Evolutionary conservation across 2,329 filamentous ascomycete species (phyloP), one percentile per base, ranked within the genome.

Genomic region (Raffaelea ambrosiae): DNA sequence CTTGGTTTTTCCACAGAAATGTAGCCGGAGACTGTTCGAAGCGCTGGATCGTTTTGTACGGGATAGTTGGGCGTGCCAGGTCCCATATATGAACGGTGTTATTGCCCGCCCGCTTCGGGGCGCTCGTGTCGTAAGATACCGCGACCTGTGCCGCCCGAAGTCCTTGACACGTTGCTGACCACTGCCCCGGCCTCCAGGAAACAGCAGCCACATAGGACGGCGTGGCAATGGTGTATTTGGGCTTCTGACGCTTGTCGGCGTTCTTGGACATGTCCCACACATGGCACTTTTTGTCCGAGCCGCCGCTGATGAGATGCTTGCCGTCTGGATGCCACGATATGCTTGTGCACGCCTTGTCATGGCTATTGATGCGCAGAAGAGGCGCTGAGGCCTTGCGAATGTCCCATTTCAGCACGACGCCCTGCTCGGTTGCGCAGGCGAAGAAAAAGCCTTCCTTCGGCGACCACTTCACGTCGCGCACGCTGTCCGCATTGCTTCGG

Each of bases 261-360:
- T 68, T 71, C 45, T 67, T 69, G 5, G 77, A 76, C 49, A 84
- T 63, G 56, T 85, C 79, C 82, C 82, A 86, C 5, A 84, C 76
- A 55, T 81, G 71, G 36, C 81, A 76, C 46, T 74, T 76, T 50
- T 72, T 73, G 58, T 86, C 82, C 53, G 74, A 67, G 7, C 81
- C 80, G 4, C 74, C 79, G 53, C 79, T 84, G 43, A 81, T 71
- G 11, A 84, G 63, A 55, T 85, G 79, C n/a, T 74, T 70, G 14
- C 81, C 82, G 57, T 85, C 81, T 0, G 79, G 77, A 54, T 86
- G 82, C 82, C 82, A 86, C 3, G 77, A 73, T 40, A 84, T 76
- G 0, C 77, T 71, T 2, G 74, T 69, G 56, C 77, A 79, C 0
- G 75, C 68, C 52, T 75, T 79, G 48, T 81, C 76, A 56, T 84